Evolutionary conservation across 2,329 filamentous ascomycete species (phyloP).

Genomic region (Colletotrichum sojae): DNA sequence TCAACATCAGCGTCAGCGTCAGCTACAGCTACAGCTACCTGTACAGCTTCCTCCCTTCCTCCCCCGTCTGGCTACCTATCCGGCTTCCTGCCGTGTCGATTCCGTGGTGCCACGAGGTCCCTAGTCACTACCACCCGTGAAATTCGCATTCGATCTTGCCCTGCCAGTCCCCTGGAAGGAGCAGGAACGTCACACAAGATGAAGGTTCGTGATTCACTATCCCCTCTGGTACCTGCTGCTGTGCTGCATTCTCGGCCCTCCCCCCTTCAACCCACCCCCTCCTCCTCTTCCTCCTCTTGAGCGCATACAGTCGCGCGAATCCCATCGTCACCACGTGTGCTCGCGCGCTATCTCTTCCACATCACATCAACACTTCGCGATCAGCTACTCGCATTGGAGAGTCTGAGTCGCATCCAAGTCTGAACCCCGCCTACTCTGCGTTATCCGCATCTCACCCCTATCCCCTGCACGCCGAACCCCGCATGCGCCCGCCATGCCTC

Average conservation of each 20-base stretch:
- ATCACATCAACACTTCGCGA: neutral
- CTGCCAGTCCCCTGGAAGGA: neutral
- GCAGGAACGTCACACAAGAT: conserved; percentile 41
- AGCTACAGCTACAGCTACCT: too few species aligned
- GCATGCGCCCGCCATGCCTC: conserved; percentile 40
- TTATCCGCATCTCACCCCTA: conserved; percentile 30
- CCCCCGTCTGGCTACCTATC: neutral
- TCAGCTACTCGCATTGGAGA: neutral
- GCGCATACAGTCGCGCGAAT: conserved; percentile 2
- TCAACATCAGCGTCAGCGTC: too few species aligned
- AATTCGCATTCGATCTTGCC: conserved; percentile 14
- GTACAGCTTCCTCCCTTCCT: conserved; percentile 17
- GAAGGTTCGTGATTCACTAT: conserved; percentile 41
- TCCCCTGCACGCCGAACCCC: conserved; percentile 37
- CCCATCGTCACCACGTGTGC: conserved; percentile 15
- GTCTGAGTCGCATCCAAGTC: conserved; percentile 3
- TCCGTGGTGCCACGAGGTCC: conserved; percentile 25
- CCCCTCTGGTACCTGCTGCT: conserved; percentile 24
- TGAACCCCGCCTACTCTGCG: too few species aligned
- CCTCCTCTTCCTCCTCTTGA: neutral
- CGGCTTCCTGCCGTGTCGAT: conserved; percentile 11
- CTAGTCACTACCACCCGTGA: conserved; percentile 26
- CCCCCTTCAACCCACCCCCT: conserved; percentile 10
- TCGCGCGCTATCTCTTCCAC: conserved; percentile 12
- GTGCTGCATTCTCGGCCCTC: neutral